Evolutionary conservation across 2,329 filamentous ascomycete species (phyloP), one percentile per base, ranked within the genome.

Genomic region (Aspergillus fructus): DNA sequence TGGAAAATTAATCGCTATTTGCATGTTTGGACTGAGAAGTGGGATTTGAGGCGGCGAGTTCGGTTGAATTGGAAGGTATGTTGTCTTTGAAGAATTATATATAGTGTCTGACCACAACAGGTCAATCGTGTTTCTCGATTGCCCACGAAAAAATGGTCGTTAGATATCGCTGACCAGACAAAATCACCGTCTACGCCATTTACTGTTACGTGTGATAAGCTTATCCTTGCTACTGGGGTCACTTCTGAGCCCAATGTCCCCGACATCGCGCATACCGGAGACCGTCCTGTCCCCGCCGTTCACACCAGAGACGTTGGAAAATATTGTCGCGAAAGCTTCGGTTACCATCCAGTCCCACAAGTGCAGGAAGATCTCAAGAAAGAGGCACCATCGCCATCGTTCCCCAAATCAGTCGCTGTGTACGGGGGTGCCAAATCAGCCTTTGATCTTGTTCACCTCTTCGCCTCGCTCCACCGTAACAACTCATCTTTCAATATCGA

Each of bases 1-100:
- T 65, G 64, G 61, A 64, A 68, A 48, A 67, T 70, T 34, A 65
- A 66, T 34, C 59, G 55, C 0, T 70, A 70, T 50, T 51, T 70
- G 8, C 60, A 63, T 53, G 49, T 54, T 13, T 71, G 68, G 64
- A 37, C 53, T 2, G 47, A 56, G 4, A 68, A 68, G 50, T 68
- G 66, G 64, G 53, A 60, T 23, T 54, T 70, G 1, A 50, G 47
- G 4, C 53, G 62, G 33, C 55, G 64, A 21, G 66, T 69, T 39
- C 60, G 62, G 24, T 58, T 69, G 46, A 64, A 64, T n/a, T 65
- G 62, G 59, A 66, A 56, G 55, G 68, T 43, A n/a, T 3, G 23
- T 33, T 39, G 9, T 9, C 7, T 8, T 5, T 0, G 23, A 13
- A n/a, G 24, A 24, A 11, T 12, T 12, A 43, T 47, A 30, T 11